phyloP scores from a whole-genome alignment of 371 early-diverging fungal genomes.

The Dichotomocladium elegans region DNA sequence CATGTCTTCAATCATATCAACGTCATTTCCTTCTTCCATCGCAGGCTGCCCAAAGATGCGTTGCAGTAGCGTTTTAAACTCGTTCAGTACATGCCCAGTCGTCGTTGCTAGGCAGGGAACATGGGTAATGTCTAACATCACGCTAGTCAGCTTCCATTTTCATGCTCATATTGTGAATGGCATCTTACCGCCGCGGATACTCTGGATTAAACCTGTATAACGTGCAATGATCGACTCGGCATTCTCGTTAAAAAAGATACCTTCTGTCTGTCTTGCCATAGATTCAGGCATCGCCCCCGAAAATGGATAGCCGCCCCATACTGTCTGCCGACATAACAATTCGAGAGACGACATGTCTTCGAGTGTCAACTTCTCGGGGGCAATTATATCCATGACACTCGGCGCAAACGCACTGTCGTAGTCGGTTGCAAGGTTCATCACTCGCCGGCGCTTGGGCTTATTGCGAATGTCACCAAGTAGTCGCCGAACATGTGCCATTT shows the following conservation, averaged over 20 bases:
- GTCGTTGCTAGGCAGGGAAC: constrained; percentile 7
- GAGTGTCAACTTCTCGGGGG: constrained; percentile 7
- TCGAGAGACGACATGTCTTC: constrained; percentile 20
- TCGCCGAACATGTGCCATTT: constrained; percentile 31
- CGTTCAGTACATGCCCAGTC: constrained; percentile 16
- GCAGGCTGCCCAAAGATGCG: constrained; percentile 35
- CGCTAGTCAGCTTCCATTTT: not conserved
- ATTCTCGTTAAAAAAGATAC: constrained; percentile 19
- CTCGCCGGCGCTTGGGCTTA: constrained; percentile 4
- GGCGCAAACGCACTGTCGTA: constrained; percentile 12
- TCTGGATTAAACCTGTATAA: constrained; percentile 39
- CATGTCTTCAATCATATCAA: constrained; percentile 17
- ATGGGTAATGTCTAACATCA: constrained; percentile 9
- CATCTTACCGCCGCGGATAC: constrained; percentile 40
- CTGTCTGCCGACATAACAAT: constrained; percentile 44
- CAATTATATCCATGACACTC: constrained; percentile 1
- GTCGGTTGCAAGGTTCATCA: constrained; percentile 4
- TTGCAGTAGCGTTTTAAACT: constrained; percentile 40
- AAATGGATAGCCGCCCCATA: constrained; percentile 55
- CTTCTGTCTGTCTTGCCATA: not conserved
- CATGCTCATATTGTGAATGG: not conserved
- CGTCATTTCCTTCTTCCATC: constrained; percentile 11
- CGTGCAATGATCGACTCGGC: constrained; percentile 45
- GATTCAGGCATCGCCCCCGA: constrained; percentile 19
- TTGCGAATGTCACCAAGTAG: constrained; percentile 8